phyloP scores from a whole-genome alignment of 495 filamentous ascomycete species.

The Apiosordaria backusii region DNA sequence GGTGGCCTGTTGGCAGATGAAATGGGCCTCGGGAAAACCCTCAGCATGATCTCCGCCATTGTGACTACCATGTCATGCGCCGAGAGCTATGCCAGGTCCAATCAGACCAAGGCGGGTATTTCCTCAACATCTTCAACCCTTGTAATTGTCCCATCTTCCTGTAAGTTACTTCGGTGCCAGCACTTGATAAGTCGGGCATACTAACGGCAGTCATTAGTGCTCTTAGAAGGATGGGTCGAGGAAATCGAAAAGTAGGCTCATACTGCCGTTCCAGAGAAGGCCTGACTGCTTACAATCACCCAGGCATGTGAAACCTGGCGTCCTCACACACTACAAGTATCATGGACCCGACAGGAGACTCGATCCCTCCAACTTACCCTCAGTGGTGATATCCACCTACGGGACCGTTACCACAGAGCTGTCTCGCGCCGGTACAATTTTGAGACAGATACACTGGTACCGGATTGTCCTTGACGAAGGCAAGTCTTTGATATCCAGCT shows the following conservation, averaged over 20 bases:
- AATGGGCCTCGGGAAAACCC: slow-evolving; percentile 47
- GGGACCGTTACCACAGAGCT: slow-evolving; percentile 10
- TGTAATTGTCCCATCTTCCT: slow-evolving; percentile 38
- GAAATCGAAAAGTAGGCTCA: slow-evolving; percentile 29
- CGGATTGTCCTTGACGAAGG: slow-evolving; percentile 20
- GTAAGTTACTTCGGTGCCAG: slow-evolving; percentile 15
- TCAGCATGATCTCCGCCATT: slow-evolving; percentile 37
- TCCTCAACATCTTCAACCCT: slow-evolving; percentile 31
- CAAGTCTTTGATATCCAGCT: slow-evolving; percentile 6
- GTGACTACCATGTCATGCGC: slow-evolving; percentile 23
- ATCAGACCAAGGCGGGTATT: slow-evolving; percentile 17
- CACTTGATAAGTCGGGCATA: background rate
- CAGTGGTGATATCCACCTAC: slow-evolving; percentile 12
- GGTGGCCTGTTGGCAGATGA: slow-evolving; percentile 43
- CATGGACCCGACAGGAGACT: background rate
- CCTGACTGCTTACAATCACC: slow-evolving; percentile 30
- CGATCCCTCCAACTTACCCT: background rate
- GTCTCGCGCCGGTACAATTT: background rate
- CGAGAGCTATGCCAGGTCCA: slow-evolving; percentile 40
- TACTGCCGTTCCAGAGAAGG: slow-evolving; percentile 28
- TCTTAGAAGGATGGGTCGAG: slow-evolving; percentile 29
- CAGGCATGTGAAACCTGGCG: slow-evolving; percentile 2
- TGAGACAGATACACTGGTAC: slow-evolving; percentile 11
- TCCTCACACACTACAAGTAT: slow-evolving; percentile 4
- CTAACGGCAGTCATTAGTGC: slow-evolving; percentile 4